Conservation (phyloP, 2,329 filamentous ascomycete genomes). For the Ciborinia camelliae region DNA sequence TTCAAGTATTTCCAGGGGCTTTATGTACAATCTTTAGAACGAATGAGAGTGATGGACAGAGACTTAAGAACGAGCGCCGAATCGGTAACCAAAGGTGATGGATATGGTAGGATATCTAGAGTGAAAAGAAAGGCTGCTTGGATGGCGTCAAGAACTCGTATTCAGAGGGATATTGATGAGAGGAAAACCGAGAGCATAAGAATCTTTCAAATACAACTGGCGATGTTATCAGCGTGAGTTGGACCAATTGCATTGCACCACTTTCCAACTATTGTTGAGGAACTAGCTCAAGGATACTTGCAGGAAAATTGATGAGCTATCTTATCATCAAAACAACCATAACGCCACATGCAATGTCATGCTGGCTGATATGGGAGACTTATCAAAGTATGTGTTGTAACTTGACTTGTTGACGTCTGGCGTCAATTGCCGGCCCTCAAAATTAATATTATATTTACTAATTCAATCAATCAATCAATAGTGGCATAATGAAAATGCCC, state of each 20-base stretch:
- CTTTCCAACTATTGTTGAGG: background rate
- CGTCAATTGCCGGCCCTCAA: background rate
- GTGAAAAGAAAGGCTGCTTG: conserved; percentile 26
- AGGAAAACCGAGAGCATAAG: conserved; percentile 26
- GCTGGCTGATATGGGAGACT: conserved; percentile 16
- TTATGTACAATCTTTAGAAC: conserved; percentile 23
- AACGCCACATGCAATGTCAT: conserved; percentile 23
- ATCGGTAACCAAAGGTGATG: conserved; percentile 22
- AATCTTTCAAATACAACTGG: conserved; percentile 29
- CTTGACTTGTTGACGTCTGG: conserved; percentile 4
- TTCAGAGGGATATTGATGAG: conserved; percentile 27
- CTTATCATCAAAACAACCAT: conserved; percentile 29
- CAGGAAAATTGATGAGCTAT: conserved; percentile 30
- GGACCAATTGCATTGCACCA: background rate
- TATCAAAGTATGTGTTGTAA: conserved; percentile 15
- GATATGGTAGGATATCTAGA: conserved; percentile 26
- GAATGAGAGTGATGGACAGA: conserved; percentile 26
- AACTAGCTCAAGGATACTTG: conserved; percentile 12
- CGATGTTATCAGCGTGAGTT: conserved; percentile 29
- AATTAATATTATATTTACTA: conserved; percentile 5
- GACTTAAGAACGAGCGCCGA: conserved; percentile 21
- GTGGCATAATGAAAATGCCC: conserved; percentile 15
- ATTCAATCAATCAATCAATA: conserved; percentile 15
- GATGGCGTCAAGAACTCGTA: conserved; percentile 26
- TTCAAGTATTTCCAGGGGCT: conserved; percentile 29